Base-by-base conservation (phyloP, 345 rosid genomes). In the Sonneratia alba region DNA sequence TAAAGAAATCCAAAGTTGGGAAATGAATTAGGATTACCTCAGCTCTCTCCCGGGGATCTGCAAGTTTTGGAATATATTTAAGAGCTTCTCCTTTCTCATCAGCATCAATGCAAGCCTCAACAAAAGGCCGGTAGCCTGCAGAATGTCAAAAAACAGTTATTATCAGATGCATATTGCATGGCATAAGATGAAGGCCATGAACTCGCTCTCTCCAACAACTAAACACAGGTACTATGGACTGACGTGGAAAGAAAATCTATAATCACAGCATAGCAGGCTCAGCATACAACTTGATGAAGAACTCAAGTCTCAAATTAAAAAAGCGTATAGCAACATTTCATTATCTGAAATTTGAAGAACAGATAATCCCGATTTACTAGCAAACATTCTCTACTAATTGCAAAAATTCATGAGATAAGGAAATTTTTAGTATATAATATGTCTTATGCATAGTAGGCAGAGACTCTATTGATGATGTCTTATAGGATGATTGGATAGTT, bases 101-200 rank as follows among this genome's bases (percentile, higher is more conserved):
- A 32, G 91, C 97, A 70, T 92, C 97, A 24, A 88, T 73, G 77
- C 99, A 95, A 75, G 96, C 98, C 82, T 95, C 99, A 78, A 90
- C 97, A 53, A 95, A 95, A 51, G 99, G 97, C 72, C 97, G 84
- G 78, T 79, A 95, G 57, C 97, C 99, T 92, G 75, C 56, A 77
- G 74, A 70, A 83, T 69, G 49, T 15, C 45, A 55, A 37, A 61
- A 62, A 34, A 59, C 13, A 21, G 18, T 38, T 22, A 37, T 19
- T 56, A 6, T 36, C 66, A 19, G 59, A 40, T 36, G 19, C 19
- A 56, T 32, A 36, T 56, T 56, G 34, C 3, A 36, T 53, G n/a
- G 59, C 9, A 15, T 34, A 36, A 43, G 11, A 70, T 19, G 7
- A 13, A 34, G 66, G 3, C 66, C 66, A 22, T 24, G 36, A 22